Base-by-base conservation (phyloP, 495 filamentous ascomycete genomes). In the Aspergillus funiculosus region DNA sequence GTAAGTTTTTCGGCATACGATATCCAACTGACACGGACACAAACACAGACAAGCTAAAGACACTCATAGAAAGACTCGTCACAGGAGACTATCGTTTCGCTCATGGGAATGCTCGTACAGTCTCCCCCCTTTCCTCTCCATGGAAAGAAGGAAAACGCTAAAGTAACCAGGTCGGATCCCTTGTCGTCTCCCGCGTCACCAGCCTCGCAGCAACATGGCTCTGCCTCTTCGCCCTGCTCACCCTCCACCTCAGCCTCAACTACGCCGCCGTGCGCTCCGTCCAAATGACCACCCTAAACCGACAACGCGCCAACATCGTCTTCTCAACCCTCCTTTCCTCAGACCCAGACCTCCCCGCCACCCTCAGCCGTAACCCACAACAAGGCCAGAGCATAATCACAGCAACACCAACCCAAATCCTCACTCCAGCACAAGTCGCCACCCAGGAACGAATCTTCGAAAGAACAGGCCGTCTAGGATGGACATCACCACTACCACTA, bases 71-170 rank as follows among this genome's bases (percentile, higher is more conserved):
- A 98, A 80, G 91, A 98, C 58, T 91, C 89, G 17, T 91, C 86
- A 48, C 91, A 98, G 69, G 91, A 98, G 67, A 98, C 91, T 0
- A 75, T 96, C 27, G 89, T 98, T 41, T 91, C 87, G 2, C 74
- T 98, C 28, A 26, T 95, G 28, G 91, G 91, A 0, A 92, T 95
- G 88, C 72, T 95, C 46, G 81, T 85, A 66, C 60, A 77, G n/a
- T 34, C 11, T 28, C n/a, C 22, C 43, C 38, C 25, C 21, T 43
- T 20, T 43, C 44, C 17, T 18, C 35, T 8, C 1, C 27, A 30
- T 46, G 19, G 22, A 48, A 29, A 37, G 19, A 13, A 40, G 31
- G 25, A 36, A 4, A 25, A 30, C 4, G 14, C 4, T 13, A 11
- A 11, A 30, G 10, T 10, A 10, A 13, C 11, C 43, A 83, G 81